phyloP scores from a whole-genome alignment of 2,329 filamentous ascomycete species.

The Aspergillus terreus region DNA sequence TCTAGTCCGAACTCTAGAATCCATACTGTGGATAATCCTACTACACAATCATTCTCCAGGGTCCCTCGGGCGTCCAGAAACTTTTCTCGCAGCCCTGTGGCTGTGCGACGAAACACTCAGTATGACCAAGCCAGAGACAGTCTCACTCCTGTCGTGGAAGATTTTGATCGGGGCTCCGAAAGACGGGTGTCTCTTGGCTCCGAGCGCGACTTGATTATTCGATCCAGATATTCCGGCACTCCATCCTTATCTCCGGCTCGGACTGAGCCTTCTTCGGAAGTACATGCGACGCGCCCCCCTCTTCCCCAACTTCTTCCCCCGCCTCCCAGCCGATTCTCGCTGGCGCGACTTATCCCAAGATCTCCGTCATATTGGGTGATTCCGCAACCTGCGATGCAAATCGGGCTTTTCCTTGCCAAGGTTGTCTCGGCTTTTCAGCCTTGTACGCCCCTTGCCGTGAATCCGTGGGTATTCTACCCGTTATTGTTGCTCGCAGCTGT shows the following conservation, averaged over 20 bases:
- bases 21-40: slow-evolving; percentile 37
- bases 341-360: slow-evolving; percentile 13
- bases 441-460: slow-evolving; percentile 70
- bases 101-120: slow-evolving; percentile 23
- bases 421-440: slow-evolving; percentile 60
- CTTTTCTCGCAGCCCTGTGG: slow-evolving; percentile 16
- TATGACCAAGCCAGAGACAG: slow-evolving; percentile 23
- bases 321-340: slow-evolving; percentile 30
- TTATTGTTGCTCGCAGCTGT: slow-evolving; percentile 66
- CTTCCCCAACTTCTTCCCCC: slow-evolving; percentile 41
- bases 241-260: slow-evolving; percentile 22
- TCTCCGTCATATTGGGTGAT: slow-evolving; percentile 24
- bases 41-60: slow-evolving; percentile 21
- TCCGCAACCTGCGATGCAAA: slow-evolving; percentile 46
- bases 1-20: slow-evolving; percentile 36
- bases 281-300: slow-evolving; percentile 14
- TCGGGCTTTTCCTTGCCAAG: slow-evolving; percentile 66
- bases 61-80: slow-evolving; percentile 27
- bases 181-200: slow-evolving; percentile 20
- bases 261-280: slow-evolving; percentile 11
- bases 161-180: slow-evolving; percentile 9
- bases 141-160: slow-evolving; percentile 13
- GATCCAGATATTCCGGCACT: slow-evolving; percentile 25
- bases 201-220: slow-evolving; percentile 32
- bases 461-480: slow-evolving; percentile 61